Conservation (phyloP, 805 yeast genomes). For the Yarrowia osloensis region DNA sequence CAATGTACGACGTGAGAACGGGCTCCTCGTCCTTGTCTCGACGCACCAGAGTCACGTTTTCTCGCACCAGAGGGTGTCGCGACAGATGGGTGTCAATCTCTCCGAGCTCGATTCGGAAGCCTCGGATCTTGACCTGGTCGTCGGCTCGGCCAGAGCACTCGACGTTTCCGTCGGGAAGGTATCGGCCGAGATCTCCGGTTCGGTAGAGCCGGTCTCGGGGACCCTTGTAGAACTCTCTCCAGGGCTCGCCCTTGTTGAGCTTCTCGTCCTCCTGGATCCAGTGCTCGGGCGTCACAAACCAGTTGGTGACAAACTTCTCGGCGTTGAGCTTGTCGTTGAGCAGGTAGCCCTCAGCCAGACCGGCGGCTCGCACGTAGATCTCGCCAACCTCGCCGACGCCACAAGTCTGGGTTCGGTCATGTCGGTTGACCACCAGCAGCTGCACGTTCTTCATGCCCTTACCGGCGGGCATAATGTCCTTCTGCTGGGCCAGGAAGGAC, state of each 20-base stretch:
- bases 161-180: slow-evolving; percentile 94
- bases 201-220: slow-evolving; percentile 95
- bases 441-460: slow-evolving; percentile 96
- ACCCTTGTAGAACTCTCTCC: slow-evolving; percentile 86
- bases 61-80: slow-evolving; percentile 89
- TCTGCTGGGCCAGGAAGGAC: slow-evolving; percentile 73
- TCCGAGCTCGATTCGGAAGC: slow-evolving; percentile 96
- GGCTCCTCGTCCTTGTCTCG: slow-evolving; percentile 93
- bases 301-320: slow-evolving; percentile 83
- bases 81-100: slow-evolving; percentile 97
- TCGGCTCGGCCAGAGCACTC: slow-evolving; percentile 99
- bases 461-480: slow-evolving; percentile 98
- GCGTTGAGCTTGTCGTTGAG: slow-evolving; percentile 85
- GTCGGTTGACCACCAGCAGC: slow-evolving; percentile 86
- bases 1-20: slow-evolving; percentile 84
- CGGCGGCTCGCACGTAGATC: slow-evolving; percentile 97
- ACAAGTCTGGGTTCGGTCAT: slow-evolving; percentile 85
- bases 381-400: slow-evolving; percentile 99
- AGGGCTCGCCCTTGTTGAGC: slow-evolving; percentile 49
- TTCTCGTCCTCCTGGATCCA: slow-evolving; percentile 60
- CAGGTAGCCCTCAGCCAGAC: slow-evolving; percentile 94
- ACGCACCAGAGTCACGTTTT: slow-evolving; percentile 87
- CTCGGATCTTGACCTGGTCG: slow-evolving; percentile 97
- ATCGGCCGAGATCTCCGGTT: slow-evolving; percentile 97
- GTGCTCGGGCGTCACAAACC: slow-evolving; percentile 74